Evolutionary conservation across 768 basidiomycete species (phyloP).

Genomic region (Pleurotus tuber-regium): DNA sequence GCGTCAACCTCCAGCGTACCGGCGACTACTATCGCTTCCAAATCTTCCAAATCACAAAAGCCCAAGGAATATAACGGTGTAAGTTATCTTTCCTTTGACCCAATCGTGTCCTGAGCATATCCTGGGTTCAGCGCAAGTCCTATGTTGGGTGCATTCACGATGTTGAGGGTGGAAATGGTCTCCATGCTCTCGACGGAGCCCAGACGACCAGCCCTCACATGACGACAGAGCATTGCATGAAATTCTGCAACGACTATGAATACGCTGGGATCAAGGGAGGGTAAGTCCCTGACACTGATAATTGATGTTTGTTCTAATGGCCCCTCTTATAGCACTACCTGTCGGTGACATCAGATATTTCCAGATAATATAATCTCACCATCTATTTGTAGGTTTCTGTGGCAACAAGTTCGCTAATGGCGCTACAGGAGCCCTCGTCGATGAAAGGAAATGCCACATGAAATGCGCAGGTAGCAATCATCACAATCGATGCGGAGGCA

Average conservation of each 20-base stretch:
- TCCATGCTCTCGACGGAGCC: conserved; percentile 1
- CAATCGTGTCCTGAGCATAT: background rate
- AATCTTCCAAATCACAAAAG: too few species aligned
- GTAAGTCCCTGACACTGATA: background rate
- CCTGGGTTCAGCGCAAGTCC: background rate
- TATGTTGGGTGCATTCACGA: conserved; percentile 7
- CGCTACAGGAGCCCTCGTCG: background rate
- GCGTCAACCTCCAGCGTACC: conserved; percentile 1
- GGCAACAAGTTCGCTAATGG: conserved; percentile 6
- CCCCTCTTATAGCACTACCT: background rate
- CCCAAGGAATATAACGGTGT: conserved; percentile 2
- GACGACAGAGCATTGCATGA: background rate
- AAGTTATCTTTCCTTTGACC: background rate
- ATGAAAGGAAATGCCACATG: conserved; percentile 2
- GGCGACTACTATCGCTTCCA: background rate
- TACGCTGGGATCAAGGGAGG: conserved; percentile 8
- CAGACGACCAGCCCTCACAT: background rate
- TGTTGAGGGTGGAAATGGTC: background rate
- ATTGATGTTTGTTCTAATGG: too few species aligned
- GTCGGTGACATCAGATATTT: background rate
- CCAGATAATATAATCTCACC: background rate
- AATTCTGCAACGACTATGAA: background rate
- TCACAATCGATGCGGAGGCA: background rate
- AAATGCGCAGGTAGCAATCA: background rate
- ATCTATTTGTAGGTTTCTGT: background rate